Base-by-base conservation (phyloP, 2,329 filamentous ascomycete species). In the Diaporthe amygdali region DNA sequence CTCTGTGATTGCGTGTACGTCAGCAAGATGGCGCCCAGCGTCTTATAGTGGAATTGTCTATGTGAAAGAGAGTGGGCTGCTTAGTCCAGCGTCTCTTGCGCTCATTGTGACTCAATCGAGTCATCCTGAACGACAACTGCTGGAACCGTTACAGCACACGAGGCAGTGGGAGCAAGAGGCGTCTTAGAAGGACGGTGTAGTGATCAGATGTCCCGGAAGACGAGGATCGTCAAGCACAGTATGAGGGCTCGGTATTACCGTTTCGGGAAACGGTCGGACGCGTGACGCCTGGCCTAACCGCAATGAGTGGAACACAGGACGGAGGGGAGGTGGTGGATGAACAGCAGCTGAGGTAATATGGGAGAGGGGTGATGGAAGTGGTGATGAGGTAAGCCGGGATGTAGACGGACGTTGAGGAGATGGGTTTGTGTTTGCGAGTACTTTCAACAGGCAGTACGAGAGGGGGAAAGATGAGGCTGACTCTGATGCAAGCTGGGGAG, bases 331-430 rank as follows among this genome's bases (percentile, higher is more conserved):
- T 27, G 22, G 22, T 10, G 32, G 17, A 37, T 32, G 10, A 22
- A 39, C 10, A 49, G 27, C 17, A 59, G 66, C 66, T 68, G 64
- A 51, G 61, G 64, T 49, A 63, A 54, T 69, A 54, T 61, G 17
- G 20, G 7, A 34, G 51, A 30, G 22, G 17, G 46, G 49, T n/a
- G 15, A 12, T 27, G 39, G 46, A 68, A 41, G n/a, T 70, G 44
- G 30, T 71, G 69, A 68, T 73, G 71, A 73, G 67, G 71, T 73
- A 71, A 69, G 71, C 71, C 56, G 44, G 15, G 52, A 12, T 47
- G 56, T 47, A 47, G 59, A 47, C 12, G 17, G n/a, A n/a, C n/a
- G n/a, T n/a, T n/a, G n/a, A n/a, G n/a, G 44, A 49, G 41, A 64
- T 44, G 30, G 30, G 39, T 25, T 63, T 9, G 59, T 25, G 44